A percentile compares a stretch with the other conserved stretches of the same genome.
These are phyloP conservation scores for Euphorbia celastroides DNA, from an alignment of 441 rosid genomes.

Conservation along the genomic window DNA sequence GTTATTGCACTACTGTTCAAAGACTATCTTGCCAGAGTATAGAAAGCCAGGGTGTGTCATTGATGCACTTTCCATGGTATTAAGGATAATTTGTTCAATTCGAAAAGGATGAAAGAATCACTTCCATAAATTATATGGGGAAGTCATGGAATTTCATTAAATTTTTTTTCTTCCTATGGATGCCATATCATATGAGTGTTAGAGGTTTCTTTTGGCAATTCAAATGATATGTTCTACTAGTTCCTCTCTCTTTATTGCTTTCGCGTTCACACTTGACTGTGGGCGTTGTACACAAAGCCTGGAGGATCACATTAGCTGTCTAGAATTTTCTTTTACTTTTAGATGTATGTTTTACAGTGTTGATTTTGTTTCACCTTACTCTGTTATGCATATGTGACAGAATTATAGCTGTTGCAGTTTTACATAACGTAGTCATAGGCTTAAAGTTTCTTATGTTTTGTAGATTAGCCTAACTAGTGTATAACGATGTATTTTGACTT, in stretches of 20 bases:
- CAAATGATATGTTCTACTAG: not conserved
- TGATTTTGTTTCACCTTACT: not conserved
- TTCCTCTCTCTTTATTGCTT: no score
- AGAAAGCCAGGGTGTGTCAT: not conserved
- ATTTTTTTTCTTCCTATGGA: not conserved
- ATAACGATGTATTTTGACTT: not conserved
- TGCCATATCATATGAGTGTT: not conserved
- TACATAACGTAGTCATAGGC: not conserved
- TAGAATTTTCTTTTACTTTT: not conserved
- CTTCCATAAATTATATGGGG: not conserved
- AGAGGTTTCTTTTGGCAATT: not conserved
- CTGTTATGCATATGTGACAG: not conserved
- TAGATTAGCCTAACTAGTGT: not conserved
- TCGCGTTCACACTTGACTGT: not conserved
- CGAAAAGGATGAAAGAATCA: not conserved
- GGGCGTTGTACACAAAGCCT: not conserved
- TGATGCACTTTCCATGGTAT: not conserved
- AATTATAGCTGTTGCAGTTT: not conserved
- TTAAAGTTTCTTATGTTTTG: not conserved
- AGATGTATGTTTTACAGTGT: not conserved
- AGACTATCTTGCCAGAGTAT: not conserved
- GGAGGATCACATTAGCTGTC: not conserved
- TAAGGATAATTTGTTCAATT: not conserved
- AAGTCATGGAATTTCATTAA: not conserved
- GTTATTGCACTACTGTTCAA: not conserved